Evolutionary conservation across 106 monocot genomes (phyloP).

Genomic region (Allium sativum): DNA sequence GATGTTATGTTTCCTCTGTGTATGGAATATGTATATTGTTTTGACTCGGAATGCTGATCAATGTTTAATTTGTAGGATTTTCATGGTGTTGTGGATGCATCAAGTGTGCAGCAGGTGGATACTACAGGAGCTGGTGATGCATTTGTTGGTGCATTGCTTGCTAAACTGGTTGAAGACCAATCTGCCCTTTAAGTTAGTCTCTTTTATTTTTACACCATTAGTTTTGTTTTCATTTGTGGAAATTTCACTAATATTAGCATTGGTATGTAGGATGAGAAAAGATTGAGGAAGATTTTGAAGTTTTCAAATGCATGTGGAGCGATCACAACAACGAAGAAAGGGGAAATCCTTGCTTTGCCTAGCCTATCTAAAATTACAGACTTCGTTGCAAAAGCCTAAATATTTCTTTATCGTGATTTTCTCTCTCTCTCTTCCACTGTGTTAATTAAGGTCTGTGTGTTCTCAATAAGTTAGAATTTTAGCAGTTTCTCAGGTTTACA

Average conservation of each 20-base stretch:
- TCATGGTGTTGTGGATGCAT: constrained; percentile 48
- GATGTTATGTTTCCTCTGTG: no score
- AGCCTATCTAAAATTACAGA: constrained; percentile 33
- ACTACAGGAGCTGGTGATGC: constrained; percentile 98
- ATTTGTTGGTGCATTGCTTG: constrained; percentile 65
- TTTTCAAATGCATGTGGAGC: constrained; percentile 76
- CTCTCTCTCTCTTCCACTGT: no score
- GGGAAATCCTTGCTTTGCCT: constrained; percentile 83
- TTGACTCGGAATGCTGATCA: no score
- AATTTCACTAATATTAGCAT: not conserved
- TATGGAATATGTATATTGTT: no score
- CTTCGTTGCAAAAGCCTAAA: constrained; percentile 16
- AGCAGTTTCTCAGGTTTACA: no score
- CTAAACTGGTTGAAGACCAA: constrained; percentile 40
- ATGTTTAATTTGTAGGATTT: constrained; percentile 48
- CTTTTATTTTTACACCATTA: not conserved
- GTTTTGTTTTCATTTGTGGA: not conserved
- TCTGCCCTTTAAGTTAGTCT: constrained; percentile 51
- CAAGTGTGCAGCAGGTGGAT: constrained; percentile 56
- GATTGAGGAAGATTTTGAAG: constrained; percentile 42
- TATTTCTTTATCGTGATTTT: no score
- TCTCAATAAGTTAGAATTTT: no score
- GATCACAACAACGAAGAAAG: constrained; percentile 84
- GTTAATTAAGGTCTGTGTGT: no score
- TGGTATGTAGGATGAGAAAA: constrained; percentile 75